phyloP scores from a whole-genome alignment of 2,329 filamentous ascomycete genomes.

The Xylogone sp. region DNA sequence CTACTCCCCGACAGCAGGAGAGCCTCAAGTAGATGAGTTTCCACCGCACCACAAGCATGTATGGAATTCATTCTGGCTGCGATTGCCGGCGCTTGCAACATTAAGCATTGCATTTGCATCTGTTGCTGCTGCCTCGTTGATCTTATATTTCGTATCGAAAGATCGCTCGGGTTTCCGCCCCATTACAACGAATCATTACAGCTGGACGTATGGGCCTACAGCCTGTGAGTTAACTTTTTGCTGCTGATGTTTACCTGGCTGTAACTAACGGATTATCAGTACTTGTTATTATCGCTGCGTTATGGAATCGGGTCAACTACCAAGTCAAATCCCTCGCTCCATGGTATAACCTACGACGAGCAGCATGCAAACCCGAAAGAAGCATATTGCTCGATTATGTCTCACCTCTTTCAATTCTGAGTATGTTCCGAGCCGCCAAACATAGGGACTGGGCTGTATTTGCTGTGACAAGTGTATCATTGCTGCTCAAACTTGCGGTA shows the following conservation, averaged over 20 bases:
- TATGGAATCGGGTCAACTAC: constrained; percentile 30
- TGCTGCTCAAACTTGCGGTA: constrained; percentile 26
- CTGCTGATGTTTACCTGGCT: too few relatives aligned
- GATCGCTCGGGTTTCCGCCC: neutral
- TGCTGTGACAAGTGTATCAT: constrained; percentile 19
- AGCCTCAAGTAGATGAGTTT: too few relatives aligned
- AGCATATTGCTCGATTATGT: constrained; percentile 28
- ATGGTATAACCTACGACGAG: constrained; percentile 24
- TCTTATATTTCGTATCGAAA: neutral
- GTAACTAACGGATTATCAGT: constrained; percentile 7
- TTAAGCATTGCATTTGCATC: too few relatives aligned
- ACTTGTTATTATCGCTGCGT: constrained; percentile 22
- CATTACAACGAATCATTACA: constrained; percentile 2
- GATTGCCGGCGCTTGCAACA: too few relatives aligned
- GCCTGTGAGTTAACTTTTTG: neutral
- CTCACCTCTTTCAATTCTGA: constrained; percentile 22
- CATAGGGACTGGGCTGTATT: constrained; percentile 23
- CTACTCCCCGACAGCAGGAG: too few relatives aligned
- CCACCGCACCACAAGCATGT: too few relatives aligned
- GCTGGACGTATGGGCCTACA: constrained; percentile 2
- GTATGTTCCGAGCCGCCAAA: constrained; percentile 20
- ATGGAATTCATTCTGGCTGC: too few relatives aligned
- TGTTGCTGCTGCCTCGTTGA: neutral
- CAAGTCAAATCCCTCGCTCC: constrained; percentile 23
- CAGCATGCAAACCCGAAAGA: constrained; percentile 11